phyloP scores from a whole-genome alignment of 495 filamentous ascomycete genomes.

The Lepidopterella palustris region DNA sequence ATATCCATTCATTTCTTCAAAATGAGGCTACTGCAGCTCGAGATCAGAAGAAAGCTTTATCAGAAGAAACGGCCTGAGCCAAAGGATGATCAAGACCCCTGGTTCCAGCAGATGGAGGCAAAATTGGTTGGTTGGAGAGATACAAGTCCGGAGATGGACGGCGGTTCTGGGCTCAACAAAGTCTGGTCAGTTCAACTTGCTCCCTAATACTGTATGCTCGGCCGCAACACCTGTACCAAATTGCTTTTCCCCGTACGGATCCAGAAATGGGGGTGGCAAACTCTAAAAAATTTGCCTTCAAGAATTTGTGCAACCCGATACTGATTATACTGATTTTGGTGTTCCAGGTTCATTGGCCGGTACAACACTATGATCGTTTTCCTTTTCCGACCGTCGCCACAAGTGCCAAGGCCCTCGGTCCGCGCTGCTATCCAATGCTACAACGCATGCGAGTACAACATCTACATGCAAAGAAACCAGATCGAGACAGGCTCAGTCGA shows the following conservation, averaged over 20 bases:
- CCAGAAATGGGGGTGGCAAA: too few species aligned
- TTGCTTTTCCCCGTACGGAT: too few species aligned
- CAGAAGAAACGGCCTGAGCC: slow-evolving; percentile 68
- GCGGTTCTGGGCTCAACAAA: slow-evolving; percentile 58
- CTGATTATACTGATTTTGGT: neutral
- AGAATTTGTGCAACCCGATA: neutral
- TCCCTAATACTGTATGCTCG: too few species aligned
- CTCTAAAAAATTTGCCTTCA: neutral
- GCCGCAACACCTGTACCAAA: too few species aligned
- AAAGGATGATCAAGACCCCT: slow-evolving; percentile 67
- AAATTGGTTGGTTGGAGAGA: slow-evolving; percentile 71
- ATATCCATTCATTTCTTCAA: slow-evolving; percentile 87
- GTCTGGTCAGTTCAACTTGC: slow-evolving; percentile 58
- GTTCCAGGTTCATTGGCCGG: slow-evolving; percentile 63
- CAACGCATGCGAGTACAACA: slow-evolving; percentile 71
- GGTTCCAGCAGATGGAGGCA: slow-evolving; percentile 72
- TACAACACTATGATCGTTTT: slow-evolving; percentile 80
- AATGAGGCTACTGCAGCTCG: slow-evolving; percentile 82
- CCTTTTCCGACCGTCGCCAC: slow-evolving; percentile 79
- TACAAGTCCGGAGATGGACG: slow-evolving; percentile 54
- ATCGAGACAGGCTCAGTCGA: slow-evolving; percentile 68
- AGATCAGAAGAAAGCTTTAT: slow-evolving; percentile 78
- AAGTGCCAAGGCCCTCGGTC: slow-evolving; percentile 74
- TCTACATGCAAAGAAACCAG: slow-evolving; percentile 68
- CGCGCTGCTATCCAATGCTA: slow-evolving; percentile 71